Conservation (phyloP, 371 early-diverging fungal species). For the Mortierella sp. region DNA sequence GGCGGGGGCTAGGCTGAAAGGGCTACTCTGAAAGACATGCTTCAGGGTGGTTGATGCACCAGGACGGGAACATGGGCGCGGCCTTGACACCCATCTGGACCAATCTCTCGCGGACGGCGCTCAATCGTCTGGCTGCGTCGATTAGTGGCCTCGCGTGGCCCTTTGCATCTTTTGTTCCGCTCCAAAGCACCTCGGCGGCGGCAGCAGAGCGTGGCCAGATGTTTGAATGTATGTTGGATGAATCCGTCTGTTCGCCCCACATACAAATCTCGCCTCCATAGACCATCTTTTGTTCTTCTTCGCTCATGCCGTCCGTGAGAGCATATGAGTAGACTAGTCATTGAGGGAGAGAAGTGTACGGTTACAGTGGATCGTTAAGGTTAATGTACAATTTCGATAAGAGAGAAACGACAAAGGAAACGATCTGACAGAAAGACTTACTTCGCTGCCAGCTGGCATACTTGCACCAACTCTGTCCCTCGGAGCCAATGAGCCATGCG, state of each 20-base stretch:
- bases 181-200: conserved; percentile 86
- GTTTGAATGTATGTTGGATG: conserved; percentile 68
- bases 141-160: conserved; percentile 65
- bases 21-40: conserved; percentile 28
- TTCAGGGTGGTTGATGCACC: conserved; percentile 76
- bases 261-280: conserved; percentile 74
- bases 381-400: neutral
- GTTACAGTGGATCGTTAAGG: conserved; percentile 58
- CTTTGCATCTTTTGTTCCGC: conserved; percentile 69
- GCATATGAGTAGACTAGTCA: conserved; percentile 55
- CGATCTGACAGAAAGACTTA: neutral
- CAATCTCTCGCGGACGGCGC: conserved; percentile 77
- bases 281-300: conserved; percentile 58
- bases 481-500: conserved; percentile 51
- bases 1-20: neutral
- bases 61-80: conserved; percentile 78
- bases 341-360: conserved; percentile 60
- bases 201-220: conserved; percentile 86
- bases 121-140: conserved; percentile 76
- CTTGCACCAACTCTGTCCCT: conserved; percentile 37
- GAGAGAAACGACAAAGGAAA: neutral
- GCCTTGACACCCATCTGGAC: conserved; percentile 76
- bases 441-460: conserved; percentile 49
- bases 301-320: conserved; percentile 31
- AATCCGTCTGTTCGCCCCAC: conserved; percentile 84